phyloP scores from a whole-genome alignment of 2,329 filamentous ascomycete genomes.

The Aspergillus thermomutatus region DNA sequence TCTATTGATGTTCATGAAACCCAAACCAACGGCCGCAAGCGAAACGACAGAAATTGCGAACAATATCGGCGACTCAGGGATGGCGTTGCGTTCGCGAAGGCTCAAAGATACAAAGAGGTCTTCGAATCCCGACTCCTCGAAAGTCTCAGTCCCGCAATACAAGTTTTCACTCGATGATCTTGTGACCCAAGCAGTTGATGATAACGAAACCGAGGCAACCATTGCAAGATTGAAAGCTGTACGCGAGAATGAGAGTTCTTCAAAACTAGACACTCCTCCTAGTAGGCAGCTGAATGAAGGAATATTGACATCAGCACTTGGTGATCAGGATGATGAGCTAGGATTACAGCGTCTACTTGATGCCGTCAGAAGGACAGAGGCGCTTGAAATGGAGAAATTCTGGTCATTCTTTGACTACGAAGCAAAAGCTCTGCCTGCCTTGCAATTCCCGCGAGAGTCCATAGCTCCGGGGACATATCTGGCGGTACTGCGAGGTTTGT shows the following conservation, averaged over 20 bases:
- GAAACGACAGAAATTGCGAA: slow-evolving; percentile 8
- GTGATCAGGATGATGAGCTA: slow-evolving; percentile 42
- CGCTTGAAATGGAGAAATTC: slow-evolving; percentile 48
- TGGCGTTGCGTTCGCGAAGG: slow-evolving; percentile 13
- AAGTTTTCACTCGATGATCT: slow-evolving; percentile 64
- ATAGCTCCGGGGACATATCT: slow-evolving; percentile 31
- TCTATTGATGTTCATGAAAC: slow-evolving; percentile 28
- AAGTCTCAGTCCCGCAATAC: slow-evolving; percentile 45
- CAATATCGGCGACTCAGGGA: slow-evolving; percentile 4
- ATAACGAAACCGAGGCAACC: slow-evolving; percentile 58
- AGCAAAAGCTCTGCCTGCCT: slow-evolving; percentile 16
- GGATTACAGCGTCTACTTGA: slow-evolving; percentile 50
- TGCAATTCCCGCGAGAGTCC: slow-evolving; percentile 34
- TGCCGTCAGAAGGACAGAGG: slow-evolving; percentile 61
- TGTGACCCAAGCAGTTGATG: slow-evolving; percentile 56
- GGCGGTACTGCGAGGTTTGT: slow-evolving; percentile 32
- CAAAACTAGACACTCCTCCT: slow-evolving; percentile 1
- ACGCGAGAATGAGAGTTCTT: slow-evolving; percentile 14
- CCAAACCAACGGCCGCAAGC: slow-evolving; percentile 8
- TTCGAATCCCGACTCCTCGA: not conserved
- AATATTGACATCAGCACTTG: slow-evolving; percentile 42
- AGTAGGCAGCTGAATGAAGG: slow-evolving; percentile 31
- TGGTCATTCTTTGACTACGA: slow-evolving; percentile 57
- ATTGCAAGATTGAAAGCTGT: slow-evolving; percentile 38
- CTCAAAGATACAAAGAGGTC: slow-evolving; percentile 17